Evolutionary conservation across 106 monocot genomes (phyloP).

Genomic region (Dioscorea alata): DNA sequence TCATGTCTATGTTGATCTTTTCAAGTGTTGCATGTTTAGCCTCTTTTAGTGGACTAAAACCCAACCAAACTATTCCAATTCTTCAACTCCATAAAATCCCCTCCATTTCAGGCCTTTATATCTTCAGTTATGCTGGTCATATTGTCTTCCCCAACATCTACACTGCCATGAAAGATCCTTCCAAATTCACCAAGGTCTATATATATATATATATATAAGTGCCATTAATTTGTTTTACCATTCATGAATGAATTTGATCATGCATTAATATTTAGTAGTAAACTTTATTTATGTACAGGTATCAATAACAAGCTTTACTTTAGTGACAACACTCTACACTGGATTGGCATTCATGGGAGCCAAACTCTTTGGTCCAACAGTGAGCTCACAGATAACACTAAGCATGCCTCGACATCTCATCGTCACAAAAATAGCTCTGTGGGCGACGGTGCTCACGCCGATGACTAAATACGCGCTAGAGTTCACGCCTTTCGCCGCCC

Average conservation of each 20-base stretch:
- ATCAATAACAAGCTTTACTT: constrained; percentile 55
- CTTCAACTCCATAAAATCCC: constrained; percentile 51
- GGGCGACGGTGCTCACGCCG: constrained; percentile 78
- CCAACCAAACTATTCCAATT: constrained; percentile 34
- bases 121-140: constrained; percentile 74
- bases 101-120: constrained; percentile 59
- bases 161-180: constrained; percentile 74
- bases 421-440: constrained; percentile 59
- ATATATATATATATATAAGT: constrained; percentile 2
- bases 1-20: constrained; percentile 73
- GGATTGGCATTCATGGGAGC: constrained; percentile 68
- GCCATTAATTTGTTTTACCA: not conserved
- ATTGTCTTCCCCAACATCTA: constrained; percentile 82
- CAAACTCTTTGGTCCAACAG: constrained; percentile 56
- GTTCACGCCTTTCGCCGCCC: constrained; percentile 72
- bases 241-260: not conserved
- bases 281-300: constrained; percentile 21
- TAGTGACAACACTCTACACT: constrained; percentile 57
- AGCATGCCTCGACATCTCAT: constrained; percentile 64
- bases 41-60: constrained; percentile 25
- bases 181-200: constrained; percentile 69
- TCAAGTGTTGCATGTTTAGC: constrained; percentile 34
- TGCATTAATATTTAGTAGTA: not conserved
- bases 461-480: constrained; percentile 86
- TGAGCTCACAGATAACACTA: constrained; percentile 68